A percentile compares a stretch with the other conserved stretches of the same genome.
These are phyloP conservation scores for Terana coerulea DNA, from an alignment of 768 basidiomycete species.

Conservation along the genomic window DNA sequence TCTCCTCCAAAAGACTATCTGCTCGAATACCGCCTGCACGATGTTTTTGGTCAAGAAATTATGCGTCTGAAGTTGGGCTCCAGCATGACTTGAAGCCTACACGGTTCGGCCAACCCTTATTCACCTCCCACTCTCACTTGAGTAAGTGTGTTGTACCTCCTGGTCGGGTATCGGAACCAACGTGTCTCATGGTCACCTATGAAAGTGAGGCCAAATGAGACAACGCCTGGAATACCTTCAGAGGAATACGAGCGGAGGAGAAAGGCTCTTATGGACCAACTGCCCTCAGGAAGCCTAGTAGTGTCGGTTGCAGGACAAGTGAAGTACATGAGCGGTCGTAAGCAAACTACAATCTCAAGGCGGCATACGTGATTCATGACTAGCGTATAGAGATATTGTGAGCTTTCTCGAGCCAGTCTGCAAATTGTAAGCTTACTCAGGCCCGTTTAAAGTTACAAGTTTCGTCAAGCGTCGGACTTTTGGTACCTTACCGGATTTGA, in stretches of 20 bases:
- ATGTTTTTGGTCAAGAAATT: constrained; percentile 6
- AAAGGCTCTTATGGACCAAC: constrained; percentile 60
- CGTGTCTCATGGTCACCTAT: background rate
- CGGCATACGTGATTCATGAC: background rate
- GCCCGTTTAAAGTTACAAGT: constrained; percentile 82
- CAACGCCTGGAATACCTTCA: constrained; percentile 78
- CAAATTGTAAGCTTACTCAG: too few species aligned
- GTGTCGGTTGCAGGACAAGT: constrained; percentile 75
- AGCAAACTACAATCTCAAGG: constrained; percentile 25
- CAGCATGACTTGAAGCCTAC: constrained; percentile 56
- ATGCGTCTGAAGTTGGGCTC: constrained; percentile 33
- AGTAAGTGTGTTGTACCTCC: constrained; percentile 33
- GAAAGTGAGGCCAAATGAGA: constrained; percentile 56
- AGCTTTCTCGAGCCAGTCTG: constrained; percentile 26
- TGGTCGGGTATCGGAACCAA: background rate
- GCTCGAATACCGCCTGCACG: background rate
- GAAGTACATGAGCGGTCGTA: constrained; percentile 83
- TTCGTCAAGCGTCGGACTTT: constrained; percentile 87
- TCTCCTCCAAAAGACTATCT: background rate
- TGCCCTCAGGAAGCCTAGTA: constrained; percentile 73
- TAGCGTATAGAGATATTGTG: constrained; percentile 64
- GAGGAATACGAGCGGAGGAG: constrained; percentile 77
- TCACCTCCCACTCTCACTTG: constrained; percentile 79
- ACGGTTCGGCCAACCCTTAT: constrained; percentile 74
- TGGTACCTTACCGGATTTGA: constrained; percentile 97